phyloP scores from a whole-genome alignment of 306 rosid species.

The Cucurbita ficifolia region DNA sequence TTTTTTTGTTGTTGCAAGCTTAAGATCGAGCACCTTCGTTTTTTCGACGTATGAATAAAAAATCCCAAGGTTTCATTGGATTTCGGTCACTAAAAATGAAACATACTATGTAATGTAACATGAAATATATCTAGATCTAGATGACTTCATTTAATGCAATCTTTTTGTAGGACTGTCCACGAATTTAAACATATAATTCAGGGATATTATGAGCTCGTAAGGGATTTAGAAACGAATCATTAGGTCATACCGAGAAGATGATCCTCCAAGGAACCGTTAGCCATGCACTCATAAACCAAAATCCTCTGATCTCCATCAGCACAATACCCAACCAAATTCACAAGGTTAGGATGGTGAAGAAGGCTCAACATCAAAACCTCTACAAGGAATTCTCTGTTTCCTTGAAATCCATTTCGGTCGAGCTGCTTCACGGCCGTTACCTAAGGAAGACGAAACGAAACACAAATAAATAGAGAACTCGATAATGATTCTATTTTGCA shows the following conservation, averaged over 20 bases:
- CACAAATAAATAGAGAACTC: neutral
- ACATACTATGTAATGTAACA: neutral
- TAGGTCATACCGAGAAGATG: constrained; percentile 60
- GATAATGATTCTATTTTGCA: neutral
- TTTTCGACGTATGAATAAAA: neutral
- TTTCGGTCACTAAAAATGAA: neutral
- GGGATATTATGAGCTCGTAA: neutral
- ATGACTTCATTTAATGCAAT: neutral
- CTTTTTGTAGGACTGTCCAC: neutral
- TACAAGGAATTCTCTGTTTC: constrained; percentile 77
- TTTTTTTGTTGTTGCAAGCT: neutral
- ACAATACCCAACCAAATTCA: constrained; percentile 76
- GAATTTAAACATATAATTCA: neutral
- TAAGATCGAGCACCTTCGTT: neutral
- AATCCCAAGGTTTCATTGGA: neutral
- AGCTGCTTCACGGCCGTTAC: constrained; percentile 86
- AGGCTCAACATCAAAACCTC: constrained; percentile 91
- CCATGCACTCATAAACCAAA: constrained; percentile 79
- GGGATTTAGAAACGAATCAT: neutral
- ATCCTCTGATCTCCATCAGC: constrained; percentile 71
- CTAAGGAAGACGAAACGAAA: constrained; percentile 17
- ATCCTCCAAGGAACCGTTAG: constrained; percentile 76
- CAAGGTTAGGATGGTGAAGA: constrained; percentile 71
- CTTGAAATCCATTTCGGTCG: constrained; percentile 85
- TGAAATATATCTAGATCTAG: neutral